Base-by-base conservation (phyloP, 169 alveolate genomes). In the Eimeria maxima region DNA sequence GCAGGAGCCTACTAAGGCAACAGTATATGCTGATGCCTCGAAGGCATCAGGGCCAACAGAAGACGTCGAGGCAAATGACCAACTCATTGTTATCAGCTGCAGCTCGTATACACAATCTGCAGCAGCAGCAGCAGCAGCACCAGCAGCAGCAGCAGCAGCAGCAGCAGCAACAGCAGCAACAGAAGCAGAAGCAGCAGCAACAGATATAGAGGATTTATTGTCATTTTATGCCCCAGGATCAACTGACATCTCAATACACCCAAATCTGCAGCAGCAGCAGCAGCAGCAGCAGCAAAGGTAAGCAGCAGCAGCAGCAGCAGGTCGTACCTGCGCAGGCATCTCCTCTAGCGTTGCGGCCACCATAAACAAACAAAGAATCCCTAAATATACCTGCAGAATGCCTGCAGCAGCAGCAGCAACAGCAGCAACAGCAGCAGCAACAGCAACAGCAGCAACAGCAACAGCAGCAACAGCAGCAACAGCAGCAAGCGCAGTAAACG, bases 401-500 rank as follows among this genome's bases (percentile, higher is more conserved):
- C 50, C 83, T 73, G 83, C 4, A 33, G 50, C 83, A 8, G 83
- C 83, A 73, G 45, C 83, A 73, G 83, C 83, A 73, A 42, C 83
- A 73, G 83, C 83, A 73, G 50, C 83, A 73, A 20, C 83, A 73
- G 83, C 38, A 73, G 83, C 83, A 73, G 83, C 83, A 73, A 73
- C 83, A 50, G 57, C 57, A 50, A 11, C 57, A 50, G 57, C 5
- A 50, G 57, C 5, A 5, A 11, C 57, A 50, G 57, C 57, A 50
- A 50, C 57, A 11, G 57, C 57, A 50, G 57, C 57, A 50, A 11
- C 57, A 50, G 57, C 27, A n/a, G n/a, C n/a, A n/a, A n/a, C n/a
- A n/a, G n/a, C n/a, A n/a, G n/a, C n/a, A n/a, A n/a, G n/a, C n/a
- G n/a, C n/a, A n/a, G n/a, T n/a, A n/a, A n/a, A n/a, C n/a, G n/a